Base-by-base conservation (phyloP, 2,329 filamentous ascomycete species). In the Calcarisporium arbuscula region DNA sequence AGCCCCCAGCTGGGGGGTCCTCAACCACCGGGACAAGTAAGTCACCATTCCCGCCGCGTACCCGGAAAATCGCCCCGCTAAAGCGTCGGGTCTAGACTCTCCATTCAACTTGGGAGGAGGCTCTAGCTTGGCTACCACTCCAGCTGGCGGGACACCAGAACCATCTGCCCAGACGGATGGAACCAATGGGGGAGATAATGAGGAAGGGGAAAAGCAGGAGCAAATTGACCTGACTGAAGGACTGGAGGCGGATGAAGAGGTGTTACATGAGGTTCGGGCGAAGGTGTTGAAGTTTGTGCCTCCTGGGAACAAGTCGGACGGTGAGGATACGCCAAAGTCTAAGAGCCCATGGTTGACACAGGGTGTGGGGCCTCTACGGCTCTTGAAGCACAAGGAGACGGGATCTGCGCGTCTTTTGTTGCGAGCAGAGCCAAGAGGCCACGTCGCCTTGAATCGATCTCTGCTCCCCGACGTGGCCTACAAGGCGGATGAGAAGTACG, bases 381-480 rank as follows among this genome's bases (percentile, higher is more conserved):
- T 94, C 11, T 66, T 94, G 41, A 82, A 82, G 58, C 73, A 90
- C 62, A 83, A 85, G 54, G 68, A 70, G 12, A 85, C 78, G 1
- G 76, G 74, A 15, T 68, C 72, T 19, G 72, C 80, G 5, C 77
- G 86, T 26, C 63, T 92, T 29, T 61, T 94, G 15, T 62, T 89
- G 42, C 77, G 86, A 32, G 76, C 77, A n/a, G 82, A 88, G 44
- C 84, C 85, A 1, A 73, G 79, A 42, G 86, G 86, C 12, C 74
- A 82, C 25, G 67, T 90, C 30, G 72, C 82, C 4, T 63, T 94
- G 49, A 94, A 94, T 61, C 75, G 80, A 46, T 58, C 67, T 15
- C 57, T 89, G 31, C 58, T 85, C 21, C 63, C 75, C 3, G 64
- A 70, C n/a, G 60, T 79, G 34, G 65, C 67, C 5, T 89, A 88